Conservation (phyloP, 805 yeast species). For the Kazachstania martiniae region DNA sequence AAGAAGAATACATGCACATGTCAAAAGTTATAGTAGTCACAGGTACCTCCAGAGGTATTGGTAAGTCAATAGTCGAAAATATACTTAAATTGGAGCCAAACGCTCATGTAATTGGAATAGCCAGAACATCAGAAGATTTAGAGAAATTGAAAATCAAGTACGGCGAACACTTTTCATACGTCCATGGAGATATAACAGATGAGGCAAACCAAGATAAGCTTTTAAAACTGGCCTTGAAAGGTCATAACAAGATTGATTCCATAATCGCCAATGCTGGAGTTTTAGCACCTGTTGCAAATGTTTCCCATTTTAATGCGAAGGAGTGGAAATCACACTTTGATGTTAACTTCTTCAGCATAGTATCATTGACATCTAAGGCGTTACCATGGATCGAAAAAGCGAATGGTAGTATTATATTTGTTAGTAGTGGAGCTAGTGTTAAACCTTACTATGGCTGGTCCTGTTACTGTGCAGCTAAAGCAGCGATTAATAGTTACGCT, state of each 20-base stretch:
- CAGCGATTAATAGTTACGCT: conserved; percentile 76
- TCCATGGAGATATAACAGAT: conserved; percentile 54
- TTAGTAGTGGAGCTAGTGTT: conserved; percentile 81
- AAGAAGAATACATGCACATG: too few relatives aligned
- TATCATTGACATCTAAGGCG: conserved; percentile 42
- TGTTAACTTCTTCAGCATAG: conserved; percentile 68
- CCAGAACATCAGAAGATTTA: conserved; percentile 49
- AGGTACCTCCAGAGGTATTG: conserved; percentile 70
- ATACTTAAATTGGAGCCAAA: conserved; percentile 30
- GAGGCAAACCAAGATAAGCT: conserved; percentile 23
- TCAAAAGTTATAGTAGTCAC: conserved; percentile 37
- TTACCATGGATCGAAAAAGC: conserved; percentile 46
- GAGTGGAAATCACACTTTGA: conserved; percentile 61
- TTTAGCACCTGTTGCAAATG: conserved; percentile 62
- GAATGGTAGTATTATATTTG: conserved; percentile 61
- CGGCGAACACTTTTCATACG: conserved; percentile 41
- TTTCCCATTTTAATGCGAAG: conserved; percentile 31
- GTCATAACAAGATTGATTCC: conserved; percentile 51
- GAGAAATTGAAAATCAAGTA: conserved; percentile 32
- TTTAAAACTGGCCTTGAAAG: conserved; percentile 34
- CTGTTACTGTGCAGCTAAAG: conserved; percentile 86
- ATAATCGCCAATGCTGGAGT: conserved; percentile 75
- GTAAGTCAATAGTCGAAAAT: conserved; percentile 57
- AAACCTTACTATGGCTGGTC: conserved; percentile 50
- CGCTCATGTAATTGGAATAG: conserved; percentile 51